Conservation (phyloP, 192 early-diverging fungal species). For the Pilobolus umbonatus region DNA sequence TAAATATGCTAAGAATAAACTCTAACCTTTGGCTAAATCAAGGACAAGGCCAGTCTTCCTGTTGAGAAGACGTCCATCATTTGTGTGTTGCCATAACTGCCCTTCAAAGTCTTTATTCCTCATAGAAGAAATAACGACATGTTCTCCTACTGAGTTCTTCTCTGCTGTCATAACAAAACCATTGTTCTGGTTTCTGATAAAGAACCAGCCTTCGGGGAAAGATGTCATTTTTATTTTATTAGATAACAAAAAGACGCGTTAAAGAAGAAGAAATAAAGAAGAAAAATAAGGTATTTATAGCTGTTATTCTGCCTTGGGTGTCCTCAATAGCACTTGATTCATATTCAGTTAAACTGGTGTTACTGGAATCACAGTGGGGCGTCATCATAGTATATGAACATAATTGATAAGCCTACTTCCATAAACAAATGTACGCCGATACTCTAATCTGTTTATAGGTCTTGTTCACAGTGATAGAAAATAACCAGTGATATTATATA, state of each 20-base stretch:
- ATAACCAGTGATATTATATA: too few relatives aligned
- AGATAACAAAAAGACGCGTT: background rate
- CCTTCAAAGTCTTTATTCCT: slow-evolving; percentile 11
- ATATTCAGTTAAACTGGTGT: background rate
- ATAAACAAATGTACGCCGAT: too few relatives aligned
- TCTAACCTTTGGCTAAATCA: slow-evolving; percentile 22
- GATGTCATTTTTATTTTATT: slow-evolving; percentile 1
- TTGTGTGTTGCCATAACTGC: slow-evolving; percentile 22
- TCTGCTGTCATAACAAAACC: slow-evolving; percentile 2
- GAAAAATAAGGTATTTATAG: background rate
- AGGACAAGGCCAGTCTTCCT: slow-evolving; percentile 22
- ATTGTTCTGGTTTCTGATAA: slow-evolving; percentile 16
- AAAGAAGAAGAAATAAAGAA: background rate
- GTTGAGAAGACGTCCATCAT: slow-evolving; percentile 20
- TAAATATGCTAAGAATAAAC: background rate
- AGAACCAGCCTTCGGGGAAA: slow-evolving; percentile 28
- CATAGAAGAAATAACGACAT: background rate
- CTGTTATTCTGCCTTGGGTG: too few relatives aligned
- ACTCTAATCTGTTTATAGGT: too few relatives aligned
- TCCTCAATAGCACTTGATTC: too few relatives aligned
- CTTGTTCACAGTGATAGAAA: too few relatives aligned
- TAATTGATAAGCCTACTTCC: too few relatives aligned
- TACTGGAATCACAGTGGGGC: background rate
- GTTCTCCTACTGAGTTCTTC: slow-evolving; percentile 7
- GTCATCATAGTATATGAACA: too few relatives aligned